Evolutionary conservation across 768 basidiomycete genomes (phyloP).

Genomic region (Boletus subcaerulescens): DNA sequence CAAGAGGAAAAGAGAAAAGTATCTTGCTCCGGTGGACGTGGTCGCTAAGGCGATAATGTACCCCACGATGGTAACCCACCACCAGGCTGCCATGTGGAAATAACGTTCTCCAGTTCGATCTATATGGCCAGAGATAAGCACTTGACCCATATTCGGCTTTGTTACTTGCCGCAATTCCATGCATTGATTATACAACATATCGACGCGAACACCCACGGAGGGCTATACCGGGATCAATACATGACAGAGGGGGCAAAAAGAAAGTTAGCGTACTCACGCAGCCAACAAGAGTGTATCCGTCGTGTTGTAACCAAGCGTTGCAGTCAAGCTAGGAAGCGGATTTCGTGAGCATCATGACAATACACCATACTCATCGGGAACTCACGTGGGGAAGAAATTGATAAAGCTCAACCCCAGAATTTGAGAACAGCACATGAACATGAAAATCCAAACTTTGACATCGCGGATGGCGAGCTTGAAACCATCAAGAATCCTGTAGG

Average conservation of each 20-base stretch:
- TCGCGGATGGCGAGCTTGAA: slow-evolving; percentile 55
- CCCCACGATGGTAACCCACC: slow-evolving; percentile 59
- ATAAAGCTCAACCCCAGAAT: slow-evolving; percentile 55
- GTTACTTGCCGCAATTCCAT: slow-evolving; percentile 47
- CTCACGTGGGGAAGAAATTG: slow-evolving; percentile 56
- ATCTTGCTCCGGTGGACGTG: slow-evolving; percentile 48
- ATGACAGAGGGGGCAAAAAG: not conserved
- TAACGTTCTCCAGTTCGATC: slow-evolving; percentile 63
- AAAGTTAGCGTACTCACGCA: slow-evolving; percentile 40
- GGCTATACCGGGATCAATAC: slow-evolving; percentile 33
- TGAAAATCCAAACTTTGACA: slow-evolving; percentile 50
- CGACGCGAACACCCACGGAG: slow-evolving; percentile 59
- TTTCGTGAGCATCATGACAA: not conserved
- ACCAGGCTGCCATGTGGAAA: slow-evolving; percentile 55
- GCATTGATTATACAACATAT: slow-evolving; percentile 50
- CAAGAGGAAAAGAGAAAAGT: slow-evolving; percentile 64
- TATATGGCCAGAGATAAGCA: not conserved
- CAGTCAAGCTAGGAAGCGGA: slow-evolving; percentile 41
- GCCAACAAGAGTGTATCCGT: slow-evolving; percentile 58
- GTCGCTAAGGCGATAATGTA: slow-evolving; percentile 59
- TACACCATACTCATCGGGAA: not conserved
- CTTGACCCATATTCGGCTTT: no score
- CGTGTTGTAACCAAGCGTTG: slow-evolving; percentile 60
- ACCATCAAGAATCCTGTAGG: slow-evolving; percentile 45
- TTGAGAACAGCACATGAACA: slow-evolving; percentile 49